Percentiles rank a stretch among this genome's conserved stretches.
Conservation (phyloP, 441 rosid genomes). For the Populus hybrid region DNA sequence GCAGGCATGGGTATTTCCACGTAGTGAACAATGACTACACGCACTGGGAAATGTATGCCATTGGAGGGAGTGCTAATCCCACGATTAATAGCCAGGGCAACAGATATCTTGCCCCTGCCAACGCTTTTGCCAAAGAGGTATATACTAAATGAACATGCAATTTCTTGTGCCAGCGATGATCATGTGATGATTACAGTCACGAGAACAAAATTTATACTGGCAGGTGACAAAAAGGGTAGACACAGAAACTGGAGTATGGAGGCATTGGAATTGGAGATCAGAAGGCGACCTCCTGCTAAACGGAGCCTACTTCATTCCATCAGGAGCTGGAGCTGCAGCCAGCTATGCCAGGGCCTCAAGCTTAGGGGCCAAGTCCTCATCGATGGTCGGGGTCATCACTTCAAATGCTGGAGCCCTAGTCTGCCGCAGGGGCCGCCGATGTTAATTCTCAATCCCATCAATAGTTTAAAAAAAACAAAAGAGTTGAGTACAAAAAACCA, state of each 20-base stretch:
- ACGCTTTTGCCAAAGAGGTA: constrained; percentile 84
- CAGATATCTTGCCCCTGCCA: constrained; percentile 72
- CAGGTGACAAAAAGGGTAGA: constrained; percentile 93
- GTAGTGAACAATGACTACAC: constrained; percentile 98
- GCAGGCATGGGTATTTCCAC: constrained; percentile 95
- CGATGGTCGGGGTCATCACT: constrained; percentile 66
- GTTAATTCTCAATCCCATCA: constrained; percentile 29
- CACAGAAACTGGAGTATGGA: constrained; percentile 50
- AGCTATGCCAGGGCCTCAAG: constrained; percentile 96
- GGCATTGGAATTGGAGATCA: constrained; percentile 88
- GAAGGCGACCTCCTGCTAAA: constrained; percentile 83
- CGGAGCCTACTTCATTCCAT: constrained; percentile 84
- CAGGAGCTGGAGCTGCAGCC: constrained; percentile 75
- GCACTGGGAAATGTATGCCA: constrained; percentile 98
- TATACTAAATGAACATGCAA: constrained; percentile 6
- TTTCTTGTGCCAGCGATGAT: not conserved
- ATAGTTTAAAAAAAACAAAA: not conserved
- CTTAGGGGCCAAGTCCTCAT: constrained; percentile 81
- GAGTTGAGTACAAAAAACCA: constrained; percentile 2
- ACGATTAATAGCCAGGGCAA: constrained; percentile 97
- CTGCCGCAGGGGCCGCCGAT: constrained; percentile 56
- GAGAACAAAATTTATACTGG: not conserved
- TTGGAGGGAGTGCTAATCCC: constrained; percentile 90
- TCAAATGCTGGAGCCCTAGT: constrained; percentile 57
- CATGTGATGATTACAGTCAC: not conserved